phyloP scores from a whole-genome alignment of 495 filamentous ascomycete genomes.

The Friedmanniomyces simplex region DNA sequence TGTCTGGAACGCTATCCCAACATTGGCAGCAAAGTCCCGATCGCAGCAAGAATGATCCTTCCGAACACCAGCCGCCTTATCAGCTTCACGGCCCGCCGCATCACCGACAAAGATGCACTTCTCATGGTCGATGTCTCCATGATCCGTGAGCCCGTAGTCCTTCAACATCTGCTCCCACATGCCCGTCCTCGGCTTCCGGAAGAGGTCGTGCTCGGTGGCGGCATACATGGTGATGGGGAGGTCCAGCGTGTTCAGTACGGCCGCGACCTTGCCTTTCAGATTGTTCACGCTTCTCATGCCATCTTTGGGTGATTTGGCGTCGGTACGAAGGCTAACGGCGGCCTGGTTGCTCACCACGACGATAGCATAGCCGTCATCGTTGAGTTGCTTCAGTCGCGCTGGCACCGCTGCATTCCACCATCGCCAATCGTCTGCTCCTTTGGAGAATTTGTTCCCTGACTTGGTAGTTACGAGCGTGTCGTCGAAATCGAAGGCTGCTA shows the following conservation, averaged over 20 bases:
- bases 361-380: conserved; percentile 60
- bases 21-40: conserved; percentile 70
- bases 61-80: conserved; percentile 25
- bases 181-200: conserved; percentile 74
- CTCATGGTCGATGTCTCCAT: conserved; percentile 50
- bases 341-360: conserved; percentile 83
- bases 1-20: conserved; percentile 67
- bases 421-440: conserved; percentile 71
- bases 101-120: conserved; percentile 83
- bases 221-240: conserved; percentile 76
- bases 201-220: conserved; percentile 67
- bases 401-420: conserved; percentile 83
- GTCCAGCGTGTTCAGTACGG: conserved; percentile 59
- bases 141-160: conserved; percentile 57
- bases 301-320: conserved; percentile 56
- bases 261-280: conserved; percentile 68
- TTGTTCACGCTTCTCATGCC: conserved; percentile 52
- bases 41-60: conserved; percentile 66
- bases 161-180: conserved; percentile 82
- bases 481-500: conserved; percentile 91
- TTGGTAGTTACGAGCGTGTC: conserved; percentile 71
- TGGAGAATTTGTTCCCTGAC: conserved; percentile 70
- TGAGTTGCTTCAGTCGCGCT: conserved; percentile 48
- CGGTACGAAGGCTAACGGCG: conserved; percentile 61
- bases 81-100: conserved; percentile 52